These are phyloP conservation scores for Rosa lucieae DNA, from an alignment of 306 rosid species.

Conservation along the genomic window DNA sequence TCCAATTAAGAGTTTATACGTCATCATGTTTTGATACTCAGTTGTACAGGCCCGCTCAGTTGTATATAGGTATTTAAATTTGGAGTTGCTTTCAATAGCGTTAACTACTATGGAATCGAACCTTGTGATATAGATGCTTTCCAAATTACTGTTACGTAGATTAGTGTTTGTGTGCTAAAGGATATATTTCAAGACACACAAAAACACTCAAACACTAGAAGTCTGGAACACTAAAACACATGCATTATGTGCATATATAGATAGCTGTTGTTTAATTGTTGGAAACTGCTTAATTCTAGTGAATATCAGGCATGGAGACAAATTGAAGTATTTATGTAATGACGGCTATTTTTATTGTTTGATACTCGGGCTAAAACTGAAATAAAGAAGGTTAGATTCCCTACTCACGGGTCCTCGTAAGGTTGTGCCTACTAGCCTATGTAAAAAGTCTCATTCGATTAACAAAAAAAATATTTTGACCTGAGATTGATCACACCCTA, in stretches of 20 bases:
- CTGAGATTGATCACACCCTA: no score
- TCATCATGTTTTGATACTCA: constrained; percentile 1
- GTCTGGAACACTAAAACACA: neutral
- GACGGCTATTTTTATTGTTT: neutral
- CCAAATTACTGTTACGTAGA: neutral
- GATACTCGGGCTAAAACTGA: neutral
- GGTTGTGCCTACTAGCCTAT: no score
- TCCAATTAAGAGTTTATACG: constrained; percentile 12
- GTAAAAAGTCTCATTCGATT: no score
- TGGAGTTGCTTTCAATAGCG: constrained; percentile 6
- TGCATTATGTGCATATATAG: neutral
- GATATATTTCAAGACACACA: neutral
- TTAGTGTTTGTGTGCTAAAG: neutral
- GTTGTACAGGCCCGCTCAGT: neutral
- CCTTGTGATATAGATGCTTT: constrained; percentile 3
- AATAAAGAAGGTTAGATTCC: neutral
- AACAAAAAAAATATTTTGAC: no score
- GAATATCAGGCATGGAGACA: neutral
- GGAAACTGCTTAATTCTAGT: neutral
- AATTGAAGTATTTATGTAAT: neutral
- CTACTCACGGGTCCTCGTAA: no score
- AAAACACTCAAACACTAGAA: neutral
- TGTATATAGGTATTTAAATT: neutral
- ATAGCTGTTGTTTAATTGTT: neutral
- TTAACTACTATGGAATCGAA: constrained; percentile 15